Evolutionary conservation across 2,329 filamentous ascomycete genomes (phyloP).

Genomic region (Hymenoscyphus scutula): DNA sequence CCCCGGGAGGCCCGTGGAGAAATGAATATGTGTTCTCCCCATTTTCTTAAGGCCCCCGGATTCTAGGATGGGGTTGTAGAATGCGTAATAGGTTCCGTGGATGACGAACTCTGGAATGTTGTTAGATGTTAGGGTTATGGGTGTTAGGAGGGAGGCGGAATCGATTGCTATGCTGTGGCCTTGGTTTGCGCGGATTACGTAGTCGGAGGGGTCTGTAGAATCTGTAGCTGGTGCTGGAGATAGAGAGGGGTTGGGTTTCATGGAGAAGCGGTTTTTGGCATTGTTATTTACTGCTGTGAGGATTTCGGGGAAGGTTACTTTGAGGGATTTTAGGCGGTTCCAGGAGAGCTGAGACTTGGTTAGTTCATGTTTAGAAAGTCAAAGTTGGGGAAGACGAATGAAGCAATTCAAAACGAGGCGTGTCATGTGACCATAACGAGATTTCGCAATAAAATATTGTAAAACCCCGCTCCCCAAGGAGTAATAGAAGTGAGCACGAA

Average conservation of each 20-base stretch:
- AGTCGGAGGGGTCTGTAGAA: constrained; percentile 58
- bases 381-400: not conserved
- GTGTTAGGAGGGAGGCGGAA: constrained; percentile 66
- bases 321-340: constrained; percentile 58
- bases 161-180: constrained; percentile 82
- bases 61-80: constrained; percentile 73
- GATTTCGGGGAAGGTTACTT: constrained; percentile 75
- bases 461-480: not conserved
- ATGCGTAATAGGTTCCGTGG: constrained; percentile 84
- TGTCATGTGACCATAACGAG: constrained; percentile 13
- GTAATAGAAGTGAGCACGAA: not conserved
- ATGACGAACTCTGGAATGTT: constrained; percentile 68
- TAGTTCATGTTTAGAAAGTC: not conserved
- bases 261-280: constrained; percentile 86
- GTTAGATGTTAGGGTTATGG: constrained; percentile 57
- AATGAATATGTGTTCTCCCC: constrained; percentile 87
- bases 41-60: constrained; percentile 77
- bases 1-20: constrained; percentile 68
- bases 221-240: constrained; percentile 24
- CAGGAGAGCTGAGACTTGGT: constrained; percentile 33
- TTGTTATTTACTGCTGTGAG: constrained; percentile 66
- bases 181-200: constrained; percentile 91
- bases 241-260: constrained; percentile 56
- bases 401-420: not conserved
- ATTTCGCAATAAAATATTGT: not conserved